phyloP scores from a whole-genome alignment of 495 filamentous ascomycete genomes.

The Trichoderma reesei region DNA sequence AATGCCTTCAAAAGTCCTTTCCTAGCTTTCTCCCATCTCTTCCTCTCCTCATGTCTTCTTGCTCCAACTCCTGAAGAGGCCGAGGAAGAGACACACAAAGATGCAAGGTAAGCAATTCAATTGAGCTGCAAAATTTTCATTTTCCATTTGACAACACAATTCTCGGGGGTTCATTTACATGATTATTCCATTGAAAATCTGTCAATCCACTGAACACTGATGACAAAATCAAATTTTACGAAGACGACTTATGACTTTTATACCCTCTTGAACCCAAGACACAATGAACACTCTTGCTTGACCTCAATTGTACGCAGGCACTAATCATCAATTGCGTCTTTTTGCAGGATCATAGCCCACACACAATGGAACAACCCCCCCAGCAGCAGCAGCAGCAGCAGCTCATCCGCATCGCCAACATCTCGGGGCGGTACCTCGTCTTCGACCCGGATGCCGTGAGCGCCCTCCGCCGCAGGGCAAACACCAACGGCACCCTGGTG shows the following conservation, averaged over 20 bases:
- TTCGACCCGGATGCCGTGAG: constrained; percentile 79
- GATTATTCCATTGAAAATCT: constrained; percentile 32
- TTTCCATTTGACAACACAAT: neutral
- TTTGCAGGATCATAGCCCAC: constrained; percentile 15
- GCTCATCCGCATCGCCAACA: constrained; percentile 65
- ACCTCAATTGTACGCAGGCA: neutral
- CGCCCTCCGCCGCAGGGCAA: constrained; percentile 67
- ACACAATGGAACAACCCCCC: constrained; percentile 15
- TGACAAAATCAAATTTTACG: constrained; percentile 17
- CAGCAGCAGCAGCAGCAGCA: neutral
- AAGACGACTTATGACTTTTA: constrained; percentile 20
- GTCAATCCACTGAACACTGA: constrained; percentile 37
- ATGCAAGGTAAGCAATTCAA: constrained; percentile 3
- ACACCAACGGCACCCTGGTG: constrained; percentile 79
- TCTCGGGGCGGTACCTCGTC: constrained; percentile 74
- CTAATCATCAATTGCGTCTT: neutral
- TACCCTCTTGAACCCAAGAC: constrained; percentile 6
- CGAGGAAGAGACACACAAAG: neutral
- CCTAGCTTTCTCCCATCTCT: neutral
- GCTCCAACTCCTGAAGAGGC: neutral
- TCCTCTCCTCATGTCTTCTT: neutral
- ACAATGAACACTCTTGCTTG: neutral
- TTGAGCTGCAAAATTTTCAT: neutral
- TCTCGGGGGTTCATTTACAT: constrained; percentile 14
- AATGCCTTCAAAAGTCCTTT: neutral